Evolutionary conservation across 495 filamentous ascomycete genomes (phyloP).

Genomic region (Neurospora pannonica): DNA sequence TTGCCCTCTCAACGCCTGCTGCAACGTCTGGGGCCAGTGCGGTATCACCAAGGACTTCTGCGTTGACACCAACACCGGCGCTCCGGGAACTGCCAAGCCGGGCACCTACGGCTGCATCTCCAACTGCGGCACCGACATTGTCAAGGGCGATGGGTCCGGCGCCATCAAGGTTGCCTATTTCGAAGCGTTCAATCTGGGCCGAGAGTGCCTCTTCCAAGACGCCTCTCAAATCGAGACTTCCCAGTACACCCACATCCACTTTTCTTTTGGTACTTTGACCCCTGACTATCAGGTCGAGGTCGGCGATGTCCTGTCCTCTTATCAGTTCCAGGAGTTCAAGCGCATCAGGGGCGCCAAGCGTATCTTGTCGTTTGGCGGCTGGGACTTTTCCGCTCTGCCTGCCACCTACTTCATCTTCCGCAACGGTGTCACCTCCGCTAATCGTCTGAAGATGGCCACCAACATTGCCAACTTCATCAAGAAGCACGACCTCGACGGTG

Average conservation of each 20-base stretch:
- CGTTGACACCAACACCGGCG: constrained; percentile 17
- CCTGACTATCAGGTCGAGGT: constrained; percentile 8
- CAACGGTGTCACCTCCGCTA: constrained; percentile 7
- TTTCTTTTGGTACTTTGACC: constrained; percentile 15
- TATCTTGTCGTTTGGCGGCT: constrained; percentile 26
- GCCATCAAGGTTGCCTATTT: constrained; percentile 19
- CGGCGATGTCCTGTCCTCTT: constrained; percentile 2
- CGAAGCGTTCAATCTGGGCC: constrained; percentile 18
- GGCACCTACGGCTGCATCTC: constrained; percentile 37
- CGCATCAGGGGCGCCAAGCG: constrained; percentile 11
- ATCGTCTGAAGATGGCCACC: constrained; percentile 9
- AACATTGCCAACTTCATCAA: constrained; percentile 17
- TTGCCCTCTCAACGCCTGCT: constrained; percentile 7
- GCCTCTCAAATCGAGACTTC: constrained; percentile 5
- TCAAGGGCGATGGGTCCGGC: constrained; percentile 3
- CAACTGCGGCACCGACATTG: constrained; percentile 30
- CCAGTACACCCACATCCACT: constrained; percentile 21
- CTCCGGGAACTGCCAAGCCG: constrained; percentile 24
- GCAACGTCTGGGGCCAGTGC: constrained; percentile 32
- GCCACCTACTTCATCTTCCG: constrained; percentile 19
- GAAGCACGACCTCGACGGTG: constrained; percentile 18
- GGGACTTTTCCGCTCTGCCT: constrained; percentile 16
- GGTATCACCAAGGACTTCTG: constrained; percentile 39
- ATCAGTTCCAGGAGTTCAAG: constrained; percentile 18
- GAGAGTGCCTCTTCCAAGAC: constrained; percentile 18